Base-by-base conservation (phyloP, 805 yeast species). In the Candida berthetii region DNA sequence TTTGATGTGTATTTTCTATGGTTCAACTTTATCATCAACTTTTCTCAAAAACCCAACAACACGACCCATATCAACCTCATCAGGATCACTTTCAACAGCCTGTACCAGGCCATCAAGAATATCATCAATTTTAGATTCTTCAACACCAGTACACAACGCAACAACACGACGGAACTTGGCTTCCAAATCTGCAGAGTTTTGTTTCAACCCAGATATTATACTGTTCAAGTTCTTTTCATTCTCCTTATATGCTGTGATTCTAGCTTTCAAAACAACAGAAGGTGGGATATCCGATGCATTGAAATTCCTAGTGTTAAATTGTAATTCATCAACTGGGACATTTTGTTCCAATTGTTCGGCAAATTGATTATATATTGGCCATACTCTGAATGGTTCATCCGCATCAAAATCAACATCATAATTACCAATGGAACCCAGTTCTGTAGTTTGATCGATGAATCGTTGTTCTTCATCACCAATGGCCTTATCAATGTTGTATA, bases 41-140 rank as follows among this genome's bases (percentile, higher is more conserved):
- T 69, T 76, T 35, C 71, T 65, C 50, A 79, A 57, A 53, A 79
- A 78, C 11, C 77, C 80, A 20, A 76, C 69, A 14, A 75, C 76
- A 31, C 78, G 58, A 19, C 73, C 72, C 53, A 78, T 69, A 54
- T 78, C 84, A 31, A 78, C 76, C 45, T 77, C 82, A 46, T 76
- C 84, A 2, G 86, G 84, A 56, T 83, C 90, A 46, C 91, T 84
- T 48, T 90, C 96, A 6, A 91, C 96, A 16, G 96, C 96, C 54
- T 82, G 85, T 27, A 93, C 77, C 39, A 91, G 70, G 4, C 91
- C 95, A 48, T 86, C 93, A 38, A 91, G 70, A 52, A 93, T 72
- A 41, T 72, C 76, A 58, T 87, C 96, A 27, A 93, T 95, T 47
- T 80, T 82, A 40, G 74, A 76, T 41, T 84, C 85, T 37, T 80